Conservation (phyloP, 148 eudicot genomes). For the Fagopyrum homotropicum region DNA sequence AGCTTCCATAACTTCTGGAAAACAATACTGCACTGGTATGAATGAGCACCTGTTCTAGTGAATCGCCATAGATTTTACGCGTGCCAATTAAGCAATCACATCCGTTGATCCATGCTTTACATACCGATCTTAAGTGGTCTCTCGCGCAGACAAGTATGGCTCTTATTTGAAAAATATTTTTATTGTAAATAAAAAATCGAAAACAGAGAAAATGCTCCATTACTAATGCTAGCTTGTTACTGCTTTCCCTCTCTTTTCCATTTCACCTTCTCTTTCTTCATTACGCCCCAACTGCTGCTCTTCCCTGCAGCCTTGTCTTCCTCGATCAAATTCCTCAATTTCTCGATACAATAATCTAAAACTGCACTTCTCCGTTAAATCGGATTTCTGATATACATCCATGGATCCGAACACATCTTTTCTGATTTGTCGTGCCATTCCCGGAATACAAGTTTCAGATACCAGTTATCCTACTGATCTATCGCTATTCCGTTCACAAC, state of each 20-base stretch:
- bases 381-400: background rate
- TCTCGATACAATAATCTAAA: background rate
- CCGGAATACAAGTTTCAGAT: slow-evolving; percentile 29
- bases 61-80: too few relatives aligned
- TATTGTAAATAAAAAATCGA: too few relatives aligned
- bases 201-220: too few relatives aligned
- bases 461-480: slow-evolving; percentile 16
- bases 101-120: background rate
- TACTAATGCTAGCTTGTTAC: background rate
- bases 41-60: too few relatives aligned
- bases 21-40: too few relatives aligned
- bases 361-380: background rate
- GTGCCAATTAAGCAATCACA: background rate
- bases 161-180: background rate
- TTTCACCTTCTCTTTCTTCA: background rate
- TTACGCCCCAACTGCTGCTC: background rate
- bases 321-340: background rate
- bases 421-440: slow-evolving; percentile 33
- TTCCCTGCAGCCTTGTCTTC: background rate
- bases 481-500: slow-evolving; percentile 12
- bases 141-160: background rate
- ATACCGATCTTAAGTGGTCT: background rate
- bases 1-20: too few relatives aligned
- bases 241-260: slow-evolving; percentile 5
- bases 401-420: slow-evolving; percentile 16